Evolutionary conservation across 2,329 filamentous ascomycete species (phyloP).

Genomic region (Claviceps sorghi): DNA sequence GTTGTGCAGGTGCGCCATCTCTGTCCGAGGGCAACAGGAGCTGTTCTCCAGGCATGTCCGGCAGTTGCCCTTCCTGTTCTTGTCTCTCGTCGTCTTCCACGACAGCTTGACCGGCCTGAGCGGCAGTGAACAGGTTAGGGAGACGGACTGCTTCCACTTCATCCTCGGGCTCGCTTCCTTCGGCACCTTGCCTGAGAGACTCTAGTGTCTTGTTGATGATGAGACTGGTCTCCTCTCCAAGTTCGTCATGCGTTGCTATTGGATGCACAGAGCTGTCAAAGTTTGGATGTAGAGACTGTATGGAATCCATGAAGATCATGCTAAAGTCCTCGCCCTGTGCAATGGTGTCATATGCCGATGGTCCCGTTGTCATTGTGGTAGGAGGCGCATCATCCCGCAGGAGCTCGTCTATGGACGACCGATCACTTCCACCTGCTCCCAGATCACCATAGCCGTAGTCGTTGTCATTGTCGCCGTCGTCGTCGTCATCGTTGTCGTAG

Average conservation of each 20-base stretch:
- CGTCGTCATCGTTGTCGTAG: conserved; percentile 10
- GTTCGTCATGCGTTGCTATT: conserved; percentile 24
- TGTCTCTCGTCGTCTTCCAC: neutral
- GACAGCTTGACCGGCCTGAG: conserved; percentile 3
- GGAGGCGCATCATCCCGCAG: conserved; percentile 2
- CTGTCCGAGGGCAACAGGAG: conserved; percentile 7
- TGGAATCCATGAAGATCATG: conserved; percentile 42
- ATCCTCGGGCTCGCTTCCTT: conserved; percentile 3
- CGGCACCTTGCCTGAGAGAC: conserved; percentile 25
- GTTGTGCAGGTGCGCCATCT: neutral
- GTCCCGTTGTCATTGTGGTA: conserved; percentile 9
- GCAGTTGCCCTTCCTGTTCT: neutral
- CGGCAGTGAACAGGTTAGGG: neutral
- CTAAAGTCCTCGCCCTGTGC: conserved; percentile 41
- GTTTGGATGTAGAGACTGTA: conserved; percentile 34
- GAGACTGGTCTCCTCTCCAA: conserved; percentile 41
- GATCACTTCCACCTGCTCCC: conserved; percentile 18
- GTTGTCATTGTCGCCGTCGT: conserved; percentile 2
- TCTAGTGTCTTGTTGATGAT: conserved; percentile 43
- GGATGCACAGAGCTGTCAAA: conserved; percentile 20
- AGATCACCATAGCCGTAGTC: conserved; percentile 9
- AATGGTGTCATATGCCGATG: conserved; percentile 25
- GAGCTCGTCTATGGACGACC: conserved; percentile 20
- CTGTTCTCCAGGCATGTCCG: conserved; percentile 6
- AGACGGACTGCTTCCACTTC: conserved; percentile 2